phyloP scores from a whole-genome alignment of 2,329 filamentous ascomycete genomes.

The Curvularia hawaiiensis region DNA sequence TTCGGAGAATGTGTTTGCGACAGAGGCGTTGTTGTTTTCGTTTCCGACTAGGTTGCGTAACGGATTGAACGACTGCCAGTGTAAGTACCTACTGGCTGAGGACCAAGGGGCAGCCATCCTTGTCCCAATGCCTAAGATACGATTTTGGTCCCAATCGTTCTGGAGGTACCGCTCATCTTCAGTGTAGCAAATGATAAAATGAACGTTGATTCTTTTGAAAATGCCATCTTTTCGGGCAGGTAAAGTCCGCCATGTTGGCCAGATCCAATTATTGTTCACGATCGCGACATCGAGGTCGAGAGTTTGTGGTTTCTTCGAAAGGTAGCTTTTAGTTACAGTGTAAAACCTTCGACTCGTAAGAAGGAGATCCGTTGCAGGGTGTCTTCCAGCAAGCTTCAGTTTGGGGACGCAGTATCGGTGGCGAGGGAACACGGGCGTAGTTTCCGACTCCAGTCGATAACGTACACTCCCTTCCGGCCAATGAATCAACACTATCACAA shows the following conservation, averaged over 20 bases:
- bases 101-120: background rate
- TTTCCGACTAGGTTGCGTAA: background rate
- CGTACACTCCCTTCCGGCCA: background rate
- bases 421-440: background rate
- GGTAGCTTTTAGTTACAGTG: slow-evolving; percentile 9
- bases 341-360: slow-evolving; percentile 10
- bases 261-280: slow-evolving; percentile 23
- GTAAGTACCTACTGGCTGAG: background rate
- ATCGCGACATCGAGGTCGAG: slow-evolving; percentile 20
- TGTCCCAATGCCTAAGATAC: background rate
- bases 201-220: slow-evolving; percentile 14
- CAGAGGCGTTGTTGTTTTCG: background rate
- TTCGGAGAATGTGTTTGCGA: background rate
- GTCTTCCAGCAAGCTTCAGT: background rate
- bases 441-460: background rate
- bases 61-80: background rate
- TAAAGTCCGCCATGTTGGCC: slow-evolving; percentile 19
- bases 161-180: slow-evolving; percentile 7
- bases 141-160: background rate
- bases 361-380: slow-evolving; percentile 7
- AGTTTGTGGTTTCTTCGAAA: slow-evolving; percentile 6
- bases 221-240: slow-evolving; percentile 1
- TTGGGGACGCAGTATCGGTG: background rate
- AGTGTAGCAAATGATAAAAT: slow-evolving; percentile 18
- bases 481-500: background rate